Base-by-base conservation (phyloP, 1,139 yeast species). In the Protomyces inundatus region DNA sequence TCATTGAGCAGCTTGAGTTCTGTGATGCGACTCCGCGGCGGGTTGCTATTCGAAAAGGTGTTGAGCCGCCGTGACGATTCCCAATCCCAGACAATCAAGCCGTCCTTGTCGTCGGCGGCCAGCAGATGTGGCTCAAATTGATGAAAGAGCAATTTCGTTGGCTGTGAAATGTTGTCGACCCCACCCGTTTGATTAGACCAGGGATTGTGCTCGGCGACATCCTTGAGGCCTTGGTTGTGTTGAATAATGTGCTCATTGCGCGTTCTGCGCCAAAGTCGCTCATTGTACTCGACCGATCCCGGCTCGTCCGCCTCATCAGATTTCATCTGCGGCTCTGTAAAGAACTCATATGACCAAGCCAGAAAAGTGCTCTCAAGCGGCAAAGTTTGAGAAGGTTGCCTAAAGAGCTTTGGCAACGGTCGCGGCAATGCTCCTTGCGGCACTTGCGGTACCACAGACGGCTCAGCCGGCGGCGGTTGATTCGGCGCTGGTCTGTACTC, bases 271-370 rank as follows among this genome's bases (percentile, higher is more conserved):
- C 98, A 93, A 40, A 88, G 77, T 66, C 96, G 80, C 70, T 84
- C 86, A 42, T 88, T 84, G 71, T 90, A 89, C 68, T 90, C 93
- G 67, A 86, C 84, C 65, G 96, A 88, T 0, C 98, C 98, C 0
- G 97, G 96, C 72, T 91, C 97, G 70, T 93, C 98, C 23, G 85
- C 79, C 71, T 93, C 98, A 12, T 56, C 60, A 65, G 84, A 83
- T 68, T 84, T 85, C 87, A 93, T 88, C 73, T 93, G 98, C 0
- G 99, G 98, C 72, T 91, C 98, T 72, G 91, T 97, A 76, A 91
- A 93, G 72, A 90, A 91, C 73, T 93, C 98, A 68, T 88, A 80
- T 71, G 93, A 84, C 78, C 90, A 93, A 65, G 89, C 96, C 69
- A 91, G 85, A 72, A 93, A 91, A 3, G 86, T 86, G 30, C 95